Evolutionary conservation across 441 rosid genomes (phyloP), one percentile per base, ranked within the genome.

Genomic region (Capsella rubella): DNA sequence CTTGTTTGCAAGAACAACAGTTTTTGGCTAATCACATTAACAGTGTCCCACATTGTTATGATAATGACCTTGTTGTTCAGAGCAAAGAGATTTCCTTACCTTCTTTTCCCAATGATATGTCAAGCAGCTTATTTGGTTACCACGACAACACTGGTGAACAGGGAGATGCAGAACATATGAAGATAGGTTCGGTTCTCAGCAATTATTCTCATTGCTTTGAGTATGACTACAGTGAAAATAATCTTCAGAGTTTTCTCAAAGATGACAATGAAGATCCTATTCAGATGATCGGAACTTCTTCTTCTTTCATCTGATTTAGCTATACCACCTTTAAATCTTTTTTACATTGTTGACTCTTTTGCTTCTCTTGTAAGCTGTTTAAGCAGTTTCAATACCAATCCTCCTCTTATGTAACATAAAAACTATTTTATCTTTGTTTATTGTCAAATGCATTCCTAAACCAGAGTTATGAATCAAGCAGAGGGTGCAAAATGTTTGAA

Each of bases 101-200:
- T 39, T 77, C 80, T 42, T 51, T 64, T 0, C 76, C 80, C 21
- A 71, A 9, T 40, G 72, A 77, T 32, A 71, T 77, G 72, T 27
- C 80, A 59, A 77, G 57, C 46, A 64, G 72, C 51, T 13, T 71
- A 13, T 78, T 52, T n/a, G 34, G 47, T 53, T 29, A 11, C 52
- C 64, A 72, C 11, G 57, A 57, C 76, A 65, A 65, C 31, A 66
- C 14, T 1, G 32, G 8, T 43, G 71, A 55, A 21, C 49, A 70
- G 9, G 12, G 18, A 14, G 2, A 32, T 42, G 63, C 63, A 71
- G 72, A 71, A 3, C 27, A 63, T 6, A 46, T 47, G 46, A 55
- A 46, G 66, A 15, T 21, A 55, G 32, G 53, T 34, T 69, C 66
- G 0, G 39, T 63, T 46, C 59, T 63, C 53, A 37, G 13, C 21